Percentiles rank a stretch among this genome's conserved stretches.
Evolutionary conservation across 228 moss, liverwort and hornwort genomes (phyloP).

Genomic region (Sphagnum fallax): DNA sequence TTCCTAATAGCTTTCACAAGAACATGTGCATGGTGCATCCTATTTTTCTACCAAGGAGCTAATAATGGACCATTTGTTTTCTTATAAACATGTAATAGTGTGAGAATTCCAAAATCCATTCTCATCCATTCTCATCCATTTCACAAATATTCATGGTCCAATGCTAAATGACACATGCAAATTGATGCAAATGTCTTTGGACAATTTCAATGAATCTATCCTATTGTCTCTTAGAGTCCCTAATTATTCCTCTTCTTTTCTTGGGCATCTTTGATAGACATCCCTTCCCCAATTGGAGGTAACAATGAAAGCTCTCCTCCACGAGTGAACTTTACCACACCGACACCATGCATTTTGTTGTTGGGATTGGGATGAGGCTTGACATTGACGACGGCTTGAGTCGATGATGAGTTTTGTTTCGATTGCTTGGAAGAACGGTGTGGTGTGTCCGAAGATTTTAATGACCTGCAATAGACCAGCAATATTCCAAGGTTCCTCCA

Average conservation of each 20-base stretch:
- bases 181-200: too few species aligned
- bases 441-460: slow-evolving; percentile 27
- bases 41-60: too few species aligned
- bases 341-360: slow-evolving; percentile 8
- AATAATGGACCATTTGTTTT: too few species aligned
- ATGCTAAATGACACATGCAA: too few species aligned
- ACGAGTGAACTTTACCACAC: slow-evolving; percentile 9
- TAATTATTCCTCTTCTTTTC: not conserved
- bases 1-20: too few species aligned
- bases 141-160: too few species aligned
- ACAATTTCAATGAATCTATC: too few species aligned
- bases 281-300: slow-evolving; percentile 23
- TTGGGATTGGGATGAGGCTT: slow-evolving; percentile 10
- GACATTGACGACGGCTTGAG: not conserved
- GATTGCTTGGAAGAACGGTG: slow-evolving; percentile 32
- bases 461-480: slow-evolving; percentile 20
- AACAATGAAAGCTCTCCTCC: slow-evolving; percentile 15
- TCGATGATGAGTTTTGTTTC: slow-evolving; percentile 21
- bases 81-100: too few species aligned
- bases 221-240: too few species aligned
- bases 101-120: too few species aligned
- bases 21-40: too few species aligned
- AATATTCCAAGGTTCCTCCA: not conserved
- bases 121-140: too few species aligned
- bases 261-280: not conserved